Evolutionary conservation across 202 grass and related monocot genomes (phyloP), one percentile per base, ranked within the genome.

Genomic region (Carex arenaria): DNA sequence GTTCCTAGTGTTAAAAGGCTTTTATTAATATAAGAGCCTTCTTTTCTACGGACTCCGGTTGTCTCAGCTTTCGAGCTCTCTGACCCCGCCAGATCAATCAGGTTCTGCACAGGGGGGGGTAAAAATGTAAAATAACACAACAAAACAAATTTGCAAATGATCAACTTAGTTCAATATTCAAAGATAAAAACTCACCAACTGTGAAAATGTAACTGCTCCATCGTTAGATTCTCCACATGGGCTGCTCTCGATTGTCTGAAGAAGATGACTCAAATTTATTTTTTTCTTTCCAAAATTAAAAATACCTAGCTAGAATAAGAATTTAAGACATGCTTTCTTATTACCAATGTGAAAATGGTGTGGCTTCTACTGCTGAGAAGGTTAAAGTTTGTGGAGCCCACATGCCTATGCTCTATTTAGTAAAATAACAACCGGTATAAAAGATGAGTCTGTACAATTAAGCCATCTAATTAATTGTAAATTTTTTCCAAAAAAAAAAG

Each of bases 21-120:
- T 92, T 99, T 99, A 89, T 99, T 99, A 51, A 99, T 99, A 86
- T 99, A 96, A 88, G 93, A 96, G 89, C 96, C 96, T 91, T 99
- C 96, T 88, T 99, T 99, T 67, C 90, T 89, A 65, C 88, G 96
- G 73, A 99, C 84, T 88, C 96, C 96, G 79, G 93, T 96, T 36
- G 96, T 99, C 91, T 99, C 96, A 47, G 90, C 96, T 86, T 85
- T 94, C 83, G 97, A 99, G 82, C 93, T 99, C 88, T 99, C 93
- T 81, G 97, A 99, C 89, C 93, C 97, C 86, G 97, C 97, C 84
- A 99, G 89, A 92, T 99, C 97, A 87, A 96, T 99, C 84, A 99
- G 91, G 89, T 96, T 96, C 97, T 99, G 93, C 91, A 96, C 67
- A 89, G 84, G 79, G 79, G 79, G 79, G 91, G 80, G 78, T 20